Evolutionary conservation across 768 basidiomycete species (phyloP), one percentile per base, ranked within the genome.

Genomic region (Suillus tomentosus): DNA sequence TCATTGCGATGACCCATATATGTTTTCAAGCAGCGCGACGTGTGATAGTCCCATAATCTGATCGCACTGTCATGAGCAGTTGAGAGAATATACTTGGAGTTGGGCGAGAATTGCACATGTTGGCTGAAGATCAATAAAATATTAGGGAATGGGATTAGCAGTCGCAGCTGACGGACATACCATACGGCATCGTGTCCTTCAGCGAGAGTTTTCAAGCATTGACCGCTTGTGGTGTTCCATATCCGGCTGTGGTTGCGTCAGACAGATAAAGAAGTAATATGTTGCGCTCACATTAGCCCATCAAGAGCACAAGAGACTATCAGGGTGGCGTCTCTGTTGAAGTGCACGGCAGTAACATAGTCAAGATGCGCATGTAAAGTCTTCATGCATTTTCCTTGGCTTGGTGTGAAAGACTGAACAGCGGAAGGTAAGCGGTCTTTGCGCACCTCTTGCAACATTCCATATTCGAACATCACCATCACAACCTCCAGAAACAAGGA

Each of bases 11-110:
- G 95, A 1, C 95, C 94, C 5, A 80, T 81, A 76, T 95, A 95
- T 1, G 95, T 95, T 77, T 98, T 98, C 27, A 99, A 78, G 68
- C 92, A 93, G 62, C 92, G 89, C 0, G 92, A 90, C 0, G 90
- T 91, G 66, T 96, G 93, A 74, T 95, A 96, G 71, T 97, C 94
- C 95, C 96, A 98, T 5, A 99, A 80, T 1, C 96, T 89, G 67
- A 98, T 94, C 0, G 91, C 90, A 64, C 89, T 94, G 72, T 98
- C 95, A 71, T 98, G 91, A 0, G 96, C 93, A 0, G 95, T 93
- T 1, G 95, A 95, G 60, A 99, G 84, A 60, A 99, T 91, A 77
- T 94, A 96, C 77, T 92, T 93, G 8, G 94, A 95, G 71, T 97
- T 97, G 10, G 96, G 96, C 0, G 96, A 96, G 79, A 99, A 98